phyloP scores from a whole-genome alignment of 1,139 yeast species.

The Wickerhamomyces sp. region DNA sequence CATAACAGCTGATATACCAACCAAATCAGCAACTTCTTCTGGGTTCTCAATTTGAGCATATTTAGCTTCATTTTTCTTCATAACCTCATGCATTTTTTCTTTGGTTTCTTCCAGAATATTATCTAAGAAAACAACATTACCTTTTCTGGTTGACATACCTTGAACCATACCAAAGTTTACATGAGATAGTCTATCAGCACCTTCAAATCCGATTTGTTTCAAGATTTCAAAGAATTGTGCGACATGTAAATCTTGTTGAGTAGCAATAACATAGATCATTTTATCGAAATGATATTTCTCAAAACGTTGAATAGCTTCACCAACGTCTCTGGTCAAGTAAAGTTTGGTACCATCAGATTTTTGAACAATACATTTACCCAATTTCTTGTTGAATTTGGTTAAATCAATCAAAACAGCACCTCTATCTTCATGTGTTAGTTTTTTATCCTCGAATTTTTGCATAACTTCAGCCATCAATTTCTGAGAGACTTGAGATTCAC shows the following conservation, averaged over 20 bases:
- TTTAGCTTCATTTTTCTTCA: slow-evolving; percentile 88
- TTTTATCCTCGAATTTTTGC: slow-evolving; percentile 57
- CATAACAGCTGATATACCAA: slow-evolving; percentile 97
- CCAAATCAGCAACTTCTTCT: slow-evolving; percentile 89
- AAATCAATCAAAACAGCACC: slow-evolving; percentile 91
- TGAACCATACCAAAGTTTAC: slow-evolving; percentile 96
- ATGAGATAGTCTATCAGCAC: slow-evolving; percentile 79
- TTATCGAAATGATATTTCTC: slow-evolving; percentile 84
- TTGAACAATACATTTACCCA: slow-evolving; percentile 91
- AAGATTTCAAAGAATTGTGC: slow-evolving; percentile 94
- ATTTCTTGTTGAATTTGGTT: slow-evolving; percentile 80
- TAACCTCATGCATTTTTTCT: slow-evolving; percentile 94
- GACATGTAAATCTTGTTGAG: slow-evolving; percentile 92
- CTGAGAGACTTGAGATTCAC: slow-evolving; percentile 90
- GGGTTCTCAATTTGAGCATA: slow-evolving; percentile 94
- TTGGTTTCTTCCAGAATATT: slow-evolving; percentile 91
- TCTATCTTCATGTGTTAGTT: slow-evolving; percentile 76
- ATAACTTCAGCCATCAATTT: slow-evolving; percentile 68
- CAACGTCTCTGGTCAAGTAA: slow-evolving; percentile 94
- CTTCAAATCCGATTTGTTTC: slow-evolving; percentile 85
- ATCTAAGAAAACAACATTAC: slow-evolving; percentile 96
- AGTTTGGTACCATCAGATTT: slow-evolving; percentile 95
- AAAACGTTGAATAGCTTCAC: slow-evolving; percentile 92
- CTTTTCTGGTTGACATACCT: slow-evolving; percentile 98
- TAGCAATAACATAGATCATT: slow-evolving; percentile 93